phyloP scores from a whole-genome alignment of 768 basidiomycete genomes.

The Tylopilus rubrobrunneus region DNA sequence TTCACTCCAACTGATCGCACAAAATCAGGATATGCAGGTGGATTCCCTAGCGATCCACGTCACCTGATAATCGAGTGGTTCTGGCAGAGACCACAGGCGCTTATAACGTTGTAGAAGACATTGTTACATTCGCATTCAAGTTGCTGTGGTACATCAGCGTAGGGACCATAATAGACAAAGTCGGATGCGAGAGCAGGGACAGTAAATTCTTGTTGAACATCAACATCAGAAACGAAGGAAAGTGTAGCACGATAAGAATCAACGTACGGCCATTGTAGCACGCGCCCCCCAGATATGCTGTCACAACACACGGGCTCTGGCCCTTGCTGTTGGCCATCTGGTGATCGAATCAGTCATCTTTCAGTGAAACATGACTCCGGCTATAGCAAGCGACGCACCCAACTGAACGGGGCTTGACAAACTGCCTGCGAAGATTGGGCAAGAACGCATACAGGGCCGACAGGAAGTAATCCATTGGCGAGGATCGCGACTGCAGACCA shows the following conservation, averaged over 20 bases:
- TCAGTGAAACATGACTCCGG: neutral
- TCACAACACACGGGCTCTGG: conserved; percentile 48
- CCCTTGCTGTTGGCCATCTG: conserved; percentile 40
- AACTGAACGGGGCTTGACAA: conserved; percentile 22
- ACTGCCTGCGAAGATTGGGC: conserved; percentile 25
- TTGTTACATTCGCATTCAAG: conserved; percentile 49
- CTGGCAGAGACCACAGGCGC: conserved; percentile 59
- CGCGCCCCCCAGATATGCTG: conserved; percentile 40
- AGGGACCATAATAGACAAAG: conserved; percentile 33
- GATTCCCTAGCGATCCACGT: neutral
- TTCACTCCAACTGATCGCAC: conserved; percentile 42
- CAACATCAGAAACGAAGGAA: neutral
- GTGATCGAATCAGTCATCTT: neutral
- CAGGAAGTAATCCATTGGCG: conserved; percentile 11
- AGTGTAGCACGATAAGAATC: neutral
- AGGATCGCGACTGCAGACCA: conserved; percentile 21
- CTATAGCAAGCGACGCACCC: conserved; percentile 21
- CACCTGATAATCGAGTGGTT: conserved; percentile 37
- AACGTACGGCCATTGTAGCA: conserved; percentile 42
- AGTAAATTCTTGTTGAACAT: conserved; percentile 31
- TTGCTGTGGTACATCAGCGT: conserved; percentile 17
- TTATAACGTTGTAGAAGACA: conserved; percentile 51
- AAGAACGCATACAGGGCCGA: conserved; percentile 9
- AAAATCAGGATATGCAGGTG: neutral
- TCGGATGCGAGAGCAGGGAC: conserved; percentile 36